phyloP scores from a whole-genome alignment of 2,329 filamentous ascomycete species.

The Ceratocystis eucalypticola region DNA sequence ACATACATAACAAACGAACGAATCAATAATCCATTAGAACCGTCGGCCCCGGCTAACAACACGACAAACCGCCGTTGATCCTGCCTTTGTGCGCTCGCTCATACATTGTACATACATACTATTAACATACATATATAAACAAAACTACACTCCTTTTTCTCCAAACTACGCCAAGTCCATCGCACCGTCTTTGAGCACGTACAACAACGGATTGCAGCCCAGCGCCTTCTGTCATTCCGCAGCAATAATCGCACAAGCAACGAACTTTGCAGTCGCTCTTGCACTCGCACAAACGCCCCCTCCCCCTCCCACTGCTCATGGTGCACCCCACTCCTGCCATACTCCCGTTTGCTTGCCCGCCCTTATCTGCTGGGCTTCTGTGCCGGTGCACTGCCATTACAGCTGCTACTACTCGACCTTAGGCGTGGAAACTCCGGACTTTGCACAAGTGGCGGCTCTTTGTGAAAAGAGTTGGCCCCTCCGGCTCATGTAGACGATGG shows the following conservation, averaged over 20 bases:
- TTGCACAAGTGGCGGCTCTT: slow-evolving; percentile 11
- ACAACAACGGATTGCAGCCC: neutral
- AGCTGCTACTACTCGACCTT: slow-evolving; percentile 4
- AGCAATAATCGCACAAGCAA: neutral
- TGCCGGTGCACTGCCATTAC: neutral
- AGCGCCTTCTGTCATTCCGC: neutral
- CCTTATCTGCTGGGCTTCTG: neutral
- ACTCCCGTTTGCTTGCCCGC: neutral
- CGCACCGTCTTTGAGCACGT: too few relatives aligned
- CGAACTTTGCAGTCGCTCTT: too few relatives aligned
- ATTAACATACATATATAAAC: slow-evolving; percentile 1
- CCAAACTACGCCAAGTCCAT: neutral
- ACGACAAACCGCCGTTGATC: neutral
- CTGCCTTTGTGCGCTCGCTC: neutral
- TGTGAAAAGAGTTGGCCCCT: slow-evolving; percentile 18
- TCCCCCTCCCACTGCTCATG: neutral
- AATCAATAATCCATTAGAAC: neutral
- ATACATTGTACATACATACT: neutral
- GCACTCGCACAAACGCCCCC: neutral
- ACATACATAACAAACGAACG: neutral
- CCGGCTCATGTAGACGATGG: slow-evolving; percentile 18
- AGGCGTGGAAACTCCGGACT: neutral
- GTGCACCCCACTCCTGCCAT: neutral
- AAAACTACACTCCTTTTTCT: neutral
- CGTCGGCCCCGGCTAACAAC: neutral